Conservation (phyloP, 2,329 filamentous ascomycete genomes). For the Fusarium miscanthi region DNA sequence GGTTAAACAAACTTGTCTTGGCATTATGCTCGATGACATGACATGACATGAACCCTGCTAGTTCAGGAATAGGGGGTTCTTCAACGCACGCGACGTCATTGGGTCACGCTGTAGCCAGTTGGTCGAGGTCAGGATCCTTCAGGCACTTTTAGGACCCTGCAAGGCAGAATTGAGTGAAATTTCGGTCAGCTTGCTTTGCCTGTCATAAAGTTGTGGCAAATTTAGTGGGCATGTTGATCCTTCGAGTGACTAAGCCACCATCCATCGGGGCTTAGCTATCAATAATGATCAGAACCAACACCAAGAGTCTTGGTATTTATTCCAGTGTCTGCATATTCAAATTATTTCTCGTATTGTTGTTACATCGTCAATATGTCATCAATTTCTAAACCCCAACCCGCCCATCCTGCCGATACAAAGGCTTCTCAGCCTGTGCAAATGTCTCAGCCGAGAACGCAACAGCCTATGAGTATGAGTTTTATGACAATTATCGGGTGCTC, state of each 20-base stretch:
- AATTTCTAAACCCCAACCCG: background rate
- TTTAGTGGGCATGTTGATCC: background rate
- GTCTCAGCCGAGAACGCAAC: background rate
- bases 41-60: background rate
- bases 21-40: accelerated
- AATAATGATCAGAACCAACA: background rate
- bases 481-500: accelerated
- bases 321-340: background rate
- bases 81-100: background rate
- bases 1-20: background rate
- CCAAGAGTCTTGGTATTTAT: background rate
- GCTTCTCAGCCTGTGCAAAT: background rate
- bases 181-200: background rate
- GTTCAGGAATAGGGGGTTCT: background rate
- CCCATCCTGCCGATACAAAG: background rate
- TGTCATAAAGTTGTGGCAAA: background rate
- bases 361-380: background rate
- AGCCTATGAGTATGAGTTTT: background rate
- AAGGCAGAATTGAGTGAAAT: background rate
- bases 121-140: background rate
- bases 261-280: background rate
- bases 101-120: no score
- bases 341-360: no score
- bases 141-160: background rate
- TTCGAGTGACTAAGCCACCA: background rate